phyloP scores from a whole-genome alignment of 176 grass and related monocot genomes.

The Oryza officinalis region DNA sequence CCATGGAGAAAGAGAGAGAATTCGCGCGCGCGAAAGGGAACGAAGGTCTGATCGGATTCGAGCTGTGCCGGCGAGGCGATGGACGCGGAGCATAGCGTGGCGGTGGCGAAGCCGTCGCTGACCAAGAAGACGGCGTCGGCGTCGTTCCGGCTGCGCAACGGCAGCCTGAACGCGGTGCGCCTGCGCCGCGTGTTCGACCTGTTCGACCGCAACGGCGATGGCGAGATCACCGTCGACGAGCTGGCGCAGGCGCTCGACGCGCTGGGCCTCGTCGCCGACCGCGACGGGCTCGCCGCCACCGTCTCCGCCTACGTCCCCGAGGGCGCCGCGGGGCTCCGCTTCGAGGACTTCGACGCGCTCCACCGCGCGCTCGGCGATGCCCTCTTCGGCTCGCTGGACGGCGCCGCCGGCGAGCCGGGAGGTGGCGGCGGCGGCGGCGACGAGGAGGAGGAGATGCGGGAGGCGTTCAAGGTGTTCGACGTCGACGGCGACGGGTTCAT shows the following conservation, averaged over 20 bases:
- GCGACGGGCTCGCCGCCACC: constrained; percentile 14
- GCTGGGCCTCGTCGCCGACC: constrained; percentile 43
- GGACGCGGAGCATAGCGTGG: neutral
- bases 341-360: constrained; percentile 48
- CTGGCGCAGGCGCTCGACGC: constrained; percentile 39
- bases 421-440: neutral
- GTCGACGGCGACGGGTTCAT: constrained; percentile 77
- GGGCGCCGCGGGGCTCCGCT: constrained; percentile 32
- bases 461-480: constrained; percentile 84
- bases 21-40: constrained; percentile 1
- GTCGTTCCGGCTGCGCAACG: constrained; percentile 46
- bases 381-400: constrained; percentile 22
- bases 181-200: constrained; percentile 51
- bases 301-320: constrained; percentile 30
- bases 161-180: constrained; percentile 47
- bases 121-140: neutral
- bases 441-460: constrained; percentile 59
- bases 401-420: neutral
- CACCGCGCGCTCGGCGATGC: constrained; percentile 43
- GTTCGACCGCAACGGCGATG: constrained; percentile 52
- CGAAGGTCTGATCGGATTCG: no score
- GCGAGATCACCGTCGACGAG: constrained; percentile 49
- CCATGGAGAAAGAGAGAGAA: neutral
- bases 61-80: neutral
- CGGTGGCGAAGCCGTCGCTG: neutral